A percentile compares a stretch with the other conserved stretches of the same genome.
These are phyloP conservation scores for Botryotinia narcissicola DNA, from an alignment of 2,329 filamentous ascomycete species.

Conservation along the genomic window DNA sequence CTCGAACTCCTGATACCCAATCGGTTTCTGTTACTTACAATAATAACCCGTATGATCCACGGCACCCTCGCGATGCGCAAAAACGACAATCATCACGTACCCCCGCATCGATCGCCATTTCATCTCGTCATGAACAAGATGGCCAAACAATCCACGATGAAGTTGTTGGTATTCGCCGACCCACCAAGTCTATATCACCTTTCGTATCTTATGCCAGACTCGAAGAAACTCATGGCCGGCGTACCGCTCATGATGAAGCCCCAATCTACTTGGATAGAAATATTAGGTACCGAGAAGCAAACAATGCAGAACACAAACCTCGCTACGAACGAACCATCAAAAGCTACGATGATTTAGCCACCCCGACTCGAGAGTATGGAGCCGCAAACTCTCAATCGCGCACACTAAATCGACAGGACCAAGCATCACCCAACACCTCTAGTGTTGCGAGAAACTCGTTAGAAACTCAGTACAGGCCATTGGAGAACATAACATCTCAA, in stretches of 20 bases:
- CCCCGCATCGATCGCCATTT: background rate
- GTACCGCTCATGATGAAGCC: constrained; percentile 26
- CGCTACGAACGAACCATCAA: constrained; percentile 24
- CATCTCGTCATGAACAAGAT: background rate
- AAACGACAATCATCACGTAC: constrained; percentile 16
- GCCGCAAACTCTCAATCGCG: constrained; percentile 26
- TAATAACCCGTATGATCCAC: constrained; percentile 33
- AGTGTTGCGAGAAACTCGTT: background rate
- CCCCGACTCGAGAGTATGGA: constrained; percentile 23
- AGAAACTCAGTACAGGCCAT: constrained; percentile 15
- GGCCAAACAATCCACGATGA: background rate
- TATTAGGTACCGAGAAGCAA: constrained; percentile 27
- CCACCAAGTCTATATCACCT: background rate
- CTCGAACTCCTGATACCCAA: constrained; percentile 22
- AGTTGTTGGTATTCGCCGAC: background rate
- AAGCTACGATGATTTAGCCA: constrained; percentile 26
- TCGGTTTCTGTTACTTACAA: constrained; percentile 24
- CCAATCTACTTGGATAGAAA: constrained; percentile 25
- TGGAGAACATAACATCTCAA: constrained; percentile 27
- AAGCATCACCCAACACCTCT: background rate
- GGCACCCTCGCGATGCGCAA: constrained; percentile 28
- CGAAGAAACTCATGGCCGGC: constrained; percentile 25
- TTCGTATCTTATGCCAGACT: constrained; percentile 18
- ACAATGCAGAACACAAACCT: constrained; percentile 26
- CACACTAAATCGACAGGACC: constrained; percentile 24